These are phyloP conservation scores for Aspergillus clavatus DNA, from an alignment of 2,329 filamentous ascomycete species.

Conservation along the genomic window DNA sequence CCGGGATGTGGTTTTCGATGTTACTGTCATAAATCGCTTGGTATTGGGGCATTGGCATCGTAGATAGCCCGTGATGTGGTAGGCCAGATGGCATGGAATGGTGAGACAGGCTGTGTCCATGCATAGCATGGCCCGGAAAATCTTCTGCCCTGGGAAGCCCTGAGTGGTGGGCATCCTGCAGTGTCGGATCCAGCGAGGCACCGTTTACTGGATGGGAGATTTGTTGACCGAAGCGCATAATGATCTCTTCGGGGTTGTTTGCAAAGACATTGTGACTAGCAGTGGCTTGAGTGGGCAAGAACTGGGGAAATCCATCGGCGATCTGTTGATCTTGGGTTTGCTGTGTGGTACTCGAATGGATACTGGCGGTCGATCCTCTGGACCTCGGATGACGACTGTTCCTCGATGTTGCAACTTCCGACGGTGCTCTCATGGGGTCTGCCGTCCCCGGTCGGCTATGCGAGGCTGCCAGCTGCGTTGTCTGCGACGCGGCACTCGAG, in stretches of 20 bases:
- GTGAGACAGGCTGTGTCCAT: constrained; percentile 31
- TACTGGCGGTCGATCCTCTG: constrained; percentile 44
- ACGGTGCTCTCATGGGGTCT: constrained; percentile 39
- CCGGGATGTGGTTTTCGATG: constrained; percentile 40
- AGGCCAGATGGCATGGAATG: constrained; percentile 36
- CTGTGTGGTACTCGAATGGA: constrained; percentile 45
- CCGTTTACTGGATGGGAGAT: constrained; percentile 35
- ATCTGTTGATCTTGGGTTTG: constrained; percentile 41
- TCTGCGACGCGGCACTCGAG: constrained; percentile 36
- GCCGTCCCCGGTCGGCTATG: constrained; percentile 39
- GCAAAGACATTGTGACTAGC: constrained; percentile 35
- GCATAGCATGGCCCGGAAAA: constrained; percentile 33
- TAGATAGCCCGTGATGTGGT: constrained; percentile 27
- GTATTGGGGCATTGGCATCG: constrained; percentile 35
- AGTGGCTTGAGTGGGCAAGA: constrained; percentile 33
- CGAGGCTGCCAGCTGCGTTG: constrained; percentile 33
- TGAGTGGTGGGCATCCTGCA: constrained; percentile 35
- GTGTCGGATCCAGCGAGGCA: constrained; percentile 32
- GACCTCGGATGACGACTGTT: constrained; percentile 41
- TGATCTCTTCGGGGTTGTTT: constrained; percentile 42
- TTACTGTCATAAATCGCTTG: constrained; percentile 39
- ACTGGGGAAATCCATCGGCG: constrained; percentile 36
- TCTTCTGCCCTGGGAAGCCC: constrained; percentile 36
- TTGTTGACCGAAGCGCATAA: constrained; percentile 43
- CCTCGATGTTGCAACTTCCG: constrained; percentile 38